Evolutionary conservation across 768 basidiomycete genomes (phyloP), one percentile per base, ranked within the genome.

Genomic region (Tylopilus sp.): DNA sequence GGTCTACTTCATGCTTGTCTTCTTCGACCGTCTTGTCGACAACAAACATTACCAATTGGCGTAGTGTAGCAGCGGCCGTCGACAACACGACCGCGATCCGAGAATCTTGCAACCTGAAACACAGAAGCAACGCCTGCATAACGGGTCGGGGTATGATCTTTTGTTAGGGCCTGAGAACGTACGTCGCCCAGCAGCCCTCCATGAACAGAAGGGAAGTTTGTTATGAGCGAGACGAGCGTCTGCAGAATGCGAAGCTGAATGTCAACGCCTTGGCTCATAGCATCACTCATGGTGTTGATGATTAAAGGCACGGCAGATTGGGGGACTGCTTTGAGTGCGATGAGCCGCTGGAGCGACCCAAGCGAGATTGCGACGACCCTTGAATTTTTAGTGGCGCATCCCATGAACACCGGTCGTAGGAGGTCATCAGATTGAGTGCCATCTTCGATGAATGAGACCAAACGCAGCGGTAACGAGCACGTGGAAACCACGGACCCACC

Each of bases 11-110:
- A 16, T 68, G 69, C 6, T 75, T 72, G 66, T 93, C 89, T 64
- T 94, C 91, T 17, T 82, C 78, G 2, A 86, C 82, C 70, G 98
- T 89, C 66, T 96, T 94, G 72, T 99, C 97, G 40, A 98, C 90
- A 16, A 98, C 86, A 59, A 98, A 91, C 95, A 99, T 98, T 41
- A 98, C 92, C 2, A 98, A 78, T 66, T 98, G 96, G 3, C 95
- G 86, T 5, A 98, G 80, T 0, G 95, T 98, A 0, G 97, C 97
- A 3, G 95, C 95, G 2, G 96, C 96, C 4, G 97, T 98, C 0
- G 92, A 95, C 3, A 93, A 96, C 8, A 99, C 96, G 24, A 98
- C 96, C 0, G 93, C 89, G 21, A 95, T 97, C 57, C 91, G 85
- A 1, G 92, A 95, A 54, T 98, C 97, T 70, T 98, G 94, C 24